Percentiles rank a stretch among this genome's conserved stretches.
These are phyloP conservation scores for Oryza glumipatula DNA, from an alignment of 176 grass and related monocot genomes.

Conservation along the genomic window DNA sequence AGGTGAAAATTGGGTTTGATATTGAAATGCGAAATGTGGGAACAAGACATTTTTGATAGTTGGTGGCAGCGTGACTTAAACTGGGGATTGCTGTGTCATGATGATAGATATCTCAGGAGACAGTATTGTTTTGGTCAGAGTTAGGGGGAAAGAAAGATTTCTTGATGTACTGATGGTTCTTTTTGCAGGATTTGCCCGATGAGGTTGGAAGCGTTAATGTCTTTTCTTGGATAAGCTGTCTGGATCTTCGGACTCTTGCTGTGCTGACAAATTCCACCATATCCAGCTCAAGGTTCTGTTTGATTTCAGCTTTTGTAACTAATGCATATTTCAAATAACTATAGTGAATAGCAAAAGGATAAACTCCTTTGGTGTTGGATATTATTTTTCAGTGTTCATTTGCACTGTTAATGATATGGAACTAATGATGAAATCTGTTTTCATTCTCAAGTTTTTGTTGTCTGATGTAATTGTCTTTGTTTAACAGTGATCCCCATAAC, in stretches of 20 bases:
- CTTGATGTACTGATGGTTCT: conserved; percentile 3
- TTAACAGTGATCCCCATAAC: conserved; percentile 66
- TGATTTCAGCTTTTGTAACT: neutral
- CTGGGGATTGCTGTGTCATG: neutral
- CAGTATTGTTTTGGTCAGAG: neutral
- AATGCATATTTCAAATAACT: neutral
- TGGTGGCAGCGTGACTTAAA: neutral
- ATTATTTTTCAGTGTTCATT: conserved; percentile 10
- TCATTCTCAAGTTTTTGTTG: neutral
- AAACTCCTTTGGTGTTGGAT: conserved; percentile 1
- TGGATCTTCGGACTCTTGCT: conserved; percentile 69
- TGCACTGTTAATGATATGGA: neutral
- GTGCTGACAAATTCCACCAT: conserved; percentile 83
- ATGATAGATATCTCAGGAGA: neutral
- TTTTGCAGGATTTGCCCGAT: conserved; percentile 11
- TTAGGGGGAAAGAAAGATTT: conserved; percentile 5
- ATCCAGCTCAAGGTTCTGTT: conserved; percentile 73
- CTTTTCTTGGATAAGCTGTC: conserved; percentile 74
- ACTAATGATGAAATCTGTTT: neutral
- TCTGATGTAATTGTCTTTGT: conserved; percentile 33
- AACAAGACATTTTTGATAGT: neutral
- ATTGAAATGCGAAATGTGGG: neutral
- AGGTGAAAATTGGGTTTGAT: neutral
- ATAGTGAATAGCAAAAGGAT: neutral
- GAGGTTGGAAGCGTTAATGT: conserved; percentile 52